Base-by-base conservation (phyloP, 805 yeast genomes). In the Barnettozyma californica region DNA sequence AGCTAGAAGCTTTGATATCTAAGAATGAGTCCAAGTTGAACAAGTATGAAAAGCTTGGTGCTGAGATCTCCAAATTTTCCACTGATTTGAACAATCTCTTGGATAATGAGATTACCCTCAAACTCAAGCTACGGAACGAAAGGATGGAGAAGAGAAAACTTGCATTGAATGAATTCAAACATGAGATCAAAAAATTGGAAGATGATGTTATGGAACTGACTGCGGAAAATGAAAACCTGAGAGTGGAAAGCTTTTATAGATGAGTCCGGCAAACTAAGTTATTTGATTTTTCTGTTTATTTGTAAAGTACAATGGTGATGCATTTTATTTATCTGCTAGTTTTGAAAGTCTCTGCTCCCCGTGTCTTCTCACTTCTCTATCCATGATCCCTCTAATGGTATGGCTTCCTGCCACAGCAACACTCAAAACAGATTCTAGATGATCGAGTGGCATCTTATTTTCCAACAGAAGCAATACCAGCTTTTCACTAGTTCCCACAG, bases 341-440 rank as follows among this genome's bases (percentile, higher is more conserved):
- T 77, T 77, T 13, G 76, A 68, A 42, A 78, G 65, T 53, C 85
- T 70, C 49, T 74, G 73, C 52, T 77, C 75, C 5, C 95, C 96
- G 55, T 84, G 88, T 51, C 72, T 75, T 59, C 96, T 79, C 5
- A 94, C 85, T 61, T 85, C 88, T 42, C 75, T 74, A 59, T 92
- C 97, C 96, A 92, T 89, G 47, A 87, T 68, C 37, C 87, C 88
- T 62, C 90, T 80, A 11, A 92, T 70, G 57, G 87, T 74, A 60
- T 87, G 92, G 47, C 92, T 81, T 9, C 98, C 99, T 18, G 91
- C 86, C 42, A 91, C 80, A 2, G 94, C 96, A 44, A 90, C 76
- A 9, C 87, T 87, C 57, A 94, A 67, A 6, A 88, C 80, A 21
- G 80, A 72, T 59, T 87, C 95, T 50, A 94, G 66, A 49, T 79